Conservation (phyloP, 352 stramenopile species). For the Thalassiosira hispida region DNA sequence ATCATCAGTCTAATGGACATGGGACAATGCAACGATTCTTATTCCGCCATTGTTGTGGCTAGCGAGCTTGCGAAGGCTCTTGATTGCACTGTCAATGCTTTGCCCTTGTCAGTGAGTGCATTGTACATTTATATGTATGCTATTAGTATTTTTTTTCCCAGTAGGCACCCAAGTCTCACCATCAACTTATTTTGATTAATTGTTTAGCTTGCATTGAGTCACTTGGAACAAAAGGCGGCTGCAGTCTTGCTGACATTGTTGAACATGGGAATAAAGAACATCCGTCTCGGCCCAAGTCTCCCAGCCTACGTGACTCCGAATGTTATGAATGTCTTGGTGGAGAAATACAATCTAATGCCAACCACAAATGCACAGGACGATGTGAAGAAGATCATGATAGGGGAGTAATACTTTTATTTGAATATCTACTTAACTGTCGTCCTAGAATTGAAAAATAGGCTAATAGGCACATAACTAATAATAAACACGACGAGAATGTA, state of each 20-base stretch:
- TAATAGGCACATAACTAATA: no score
- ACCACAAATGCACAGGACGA: constrained; percentile 72
- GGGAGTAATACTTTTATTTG: constrained; percentile 44
- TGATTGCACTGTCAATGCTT: constrained; percentile 80
- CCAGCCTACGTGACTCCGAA: constrained; percentile 83
- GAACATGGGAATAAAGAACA: constrained; percentile 85
- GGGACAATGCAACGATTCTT: constrained; percentile 87
- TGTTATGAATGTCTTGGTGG: constrained; percentile 76
- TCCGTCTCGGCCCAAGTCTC: constrained; percentile 80
- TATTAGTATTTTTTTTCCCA: neutral
- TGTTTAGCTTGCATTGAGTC: constrained; percentile 43
- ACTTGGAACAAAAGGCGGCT: constrained; percentile 88
- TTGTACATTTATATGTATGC: neutral
- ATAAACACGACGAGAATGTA: no score
- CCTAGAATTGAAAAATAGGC: no score
- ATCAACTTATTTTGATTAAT: constrained; percentile 2
- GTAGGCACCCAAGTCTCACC: neutral
- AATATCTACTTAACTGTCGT: no score
- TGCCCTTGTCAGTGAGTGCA: constrained; percentile 69
- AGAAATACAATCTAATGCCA: constrained; percentile 84
- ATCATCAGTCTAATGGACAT: constrained; percentile 85
- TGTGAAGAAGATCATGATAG: constrained; percentile 79
- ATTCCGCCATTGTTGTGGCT: constrained; percentile 83
- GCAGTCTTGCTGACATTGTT: constrained; percentile 84
- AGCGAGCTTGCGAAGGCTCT: constrained; percentile 82